Percentiles rank a stretch among this genome's conserved stretches.
These are phyloP conservation scores for Saccharomycopsis sp. DNA, from an alignment of 805 yeast species.

Conservation along the genomic window DNA sequence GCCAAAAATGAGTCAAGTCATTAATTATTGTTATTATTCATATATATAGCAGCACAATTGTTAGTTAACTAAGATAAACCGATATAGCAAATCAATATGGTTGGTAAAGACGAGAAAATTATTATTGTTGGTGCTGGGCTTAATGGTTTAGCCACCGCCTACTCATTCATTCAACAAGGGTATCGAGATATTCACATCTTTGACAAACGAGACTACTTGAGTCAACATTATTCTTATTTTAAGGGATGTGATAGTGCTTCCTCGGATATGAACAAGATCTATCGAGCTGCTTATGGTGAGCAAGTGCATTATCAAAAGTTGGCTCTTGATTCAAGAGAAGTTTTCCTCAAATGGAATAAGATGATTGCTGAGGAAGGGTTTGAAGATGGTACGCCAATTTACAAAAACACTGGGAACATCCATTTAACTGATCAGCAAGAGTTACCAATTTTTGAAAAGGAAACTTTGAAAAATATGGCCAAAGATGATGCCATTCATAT, in stretches of 20 bases:
- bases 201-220: conserved; percentile 31
- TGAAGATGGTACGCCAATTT: conserved; percentile 26
- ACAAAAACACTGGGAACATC: conserved; percentile 25
- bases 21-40: too few relatives aligned
- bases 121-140: conserved; percentile 49
- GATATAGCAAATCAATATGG: neutral
- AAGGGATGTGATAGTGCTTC: conserved; percentile 36
- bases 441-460: conserved; percentile 24
- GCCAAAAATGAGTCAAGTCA: too few relatives aligned
- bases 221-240: conserved; percentile 28
- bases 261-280: conserved; percentile 34
- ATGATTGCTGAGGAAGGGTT: conserved; percentile 23
- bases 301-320: conserved; percentile 29
- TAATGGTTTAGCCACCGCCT: conserved; percentile 45
- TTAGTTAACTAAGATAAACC: neutral
- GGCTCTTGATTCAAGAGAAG: conserved; percentile 23
- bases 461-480: conserved; percentile 23
- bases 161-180: conserved; percentile 34
- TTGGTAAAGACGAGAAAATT: conserved; percentile 27
- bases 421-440: conserved; percentile 24
- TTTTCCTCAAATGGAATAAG: conserved; percentile 26
- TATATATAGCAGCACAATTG: too few relatives aligned
- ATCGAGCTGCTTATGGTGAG: conserved; percentile 34
- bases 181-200: conserved; percentile 32
- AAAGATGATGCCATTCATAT: conserved; percentile 22